Percentiles rank a stretch among this genome's conserved stretches.
These are phyloP conservation scores for Pseudogymnoascus sp. DNA, from an alignment of 2,329 filamentous ascomycete genomes.

Conservation along the genomic window DNA sequence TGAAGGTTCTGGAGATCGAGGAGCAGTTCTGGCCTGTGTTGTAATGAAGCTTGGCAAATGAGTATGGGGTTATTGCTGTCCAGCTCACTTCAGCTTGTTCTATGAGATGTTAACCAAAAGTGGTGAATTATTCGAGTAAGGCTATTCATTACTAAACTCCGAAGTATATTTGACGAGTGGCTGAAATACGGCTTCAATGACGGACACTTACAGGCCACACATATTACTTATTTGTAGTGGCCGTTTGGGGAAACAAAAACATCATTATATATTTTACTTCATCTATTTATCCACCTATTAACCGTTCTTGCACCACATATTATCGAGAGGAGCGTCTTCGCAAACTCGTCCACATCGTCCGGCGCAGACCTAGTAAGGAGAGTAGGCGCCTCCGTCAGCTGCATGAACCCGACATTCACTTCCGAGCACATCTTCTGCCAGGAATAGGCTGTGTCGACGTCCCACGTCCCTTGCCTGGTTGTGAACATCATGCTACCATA, in stretches of 20 bases:
- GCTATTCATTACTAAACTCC: neutral
- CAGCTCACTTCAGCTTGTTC: neutral
- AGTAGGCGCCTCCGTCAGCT: conserved; percentile 3
- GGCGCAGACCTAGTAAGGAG: conserved; percentile 4
- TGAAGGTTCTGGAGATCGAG: conserved; percentile 46
- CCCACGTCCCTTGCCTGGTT: conserved; percentile 24
- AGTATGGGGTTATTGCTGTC: neutral
- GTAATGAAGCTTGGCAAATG: neutral
- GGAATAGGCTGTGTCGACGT: conserved; percentile 18
- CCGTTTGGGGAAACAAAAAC: neutral
- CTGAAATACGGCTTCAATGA: neutral
- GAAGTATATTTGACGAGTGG: neutral
- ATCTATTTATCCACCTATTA: conserved; percentile 5
- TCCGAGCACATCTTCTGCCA: conserved; percentile 20
- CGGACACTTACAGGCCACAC: neutral
- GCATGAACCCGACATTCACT: conserved; percentile 12
- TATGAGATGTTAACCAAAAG: neutral
- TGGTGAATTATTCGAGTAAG: neutral
- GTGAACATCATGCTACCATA: conserved; percentile 22
- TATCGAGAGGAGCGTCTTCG: neutral
- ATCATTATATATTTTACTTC: neutral
- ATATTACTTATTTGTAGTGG: neutral
- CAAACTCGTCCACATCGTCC: conserved; percentile 12
- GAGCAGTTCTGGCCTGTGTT: conserved; percentile 48
- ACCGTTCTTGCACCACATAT: neutral